A percentile compares a stretch with the other conserved stretches of the same genome.
phyloP scores from a whole-genome alignment of 2,329 filamentous ascomycete species.

The Juglanconis juglandina region DNA sequence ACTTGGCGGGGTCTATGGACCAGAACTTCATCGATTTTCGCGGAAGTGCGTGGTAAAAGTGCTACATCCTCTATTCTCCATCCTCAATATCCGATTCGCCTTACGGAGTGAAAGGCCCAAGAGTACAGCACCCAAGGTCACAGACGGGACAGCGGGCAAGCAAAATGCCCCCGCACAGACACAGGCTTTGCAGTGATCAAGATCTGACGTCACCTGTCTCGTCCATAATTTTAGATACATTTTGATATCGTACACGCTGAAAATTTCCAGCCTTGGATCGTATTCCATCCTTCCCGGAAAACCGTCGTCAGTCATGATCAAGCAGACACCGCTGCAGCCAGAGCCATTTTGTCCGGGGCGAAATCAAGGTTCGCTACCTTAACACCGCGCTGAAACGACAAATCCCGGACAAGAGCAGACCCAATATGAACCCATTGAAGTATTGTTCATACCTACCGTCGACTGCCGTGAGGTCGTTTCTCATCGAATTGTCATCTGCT shows the following conservation, averaged over 20 bases:
- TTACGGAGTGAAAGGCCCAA: no score
- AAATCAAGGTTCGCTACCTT: constrained; percentile 32
- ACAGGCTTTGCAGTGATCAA: neutral
- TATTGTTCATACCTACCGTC: constrained; percentile 45
- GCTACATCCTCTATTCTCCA: no score
- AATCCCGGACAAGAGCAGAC: constrained; percentile 31
- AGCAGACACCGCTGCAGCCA: constrained; percentile 30
- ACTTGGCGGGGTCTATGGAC: no score
- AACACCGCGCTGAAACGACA: constrained; percentile 49
- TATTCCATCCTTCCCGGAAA: neutral
- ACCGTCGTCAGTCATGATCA: constrained; percentile 23
- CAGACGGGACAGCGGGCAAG: no score
- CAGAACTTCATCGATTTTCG: neutral
- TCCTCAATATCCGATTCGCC: no score
- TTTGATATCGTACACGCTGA: constrained; percentile 13
- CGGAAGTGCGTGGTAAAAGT: neutral
- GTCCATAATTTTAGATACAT: constrained; percentile 1
- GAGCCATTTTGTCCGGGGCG: constrained; percentile 12
- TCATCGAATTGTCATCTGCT: constrained; percentile 93
- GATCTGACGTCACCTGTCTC: neutral
- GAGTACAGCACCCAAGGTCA: no score
- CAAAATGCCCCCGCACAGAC: no score
- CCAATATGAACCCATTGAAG: constrained; percentile 35
- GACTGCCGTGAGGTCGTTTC: constrained; percentile 21
- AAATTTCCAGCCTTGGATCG: neutral